Percentiles rank a stretch among this genome's conserved stretches.
Evolutionary conservation across 345 rosid species (phyloP).

Genomic region (Lepidium africanum): DNA sequence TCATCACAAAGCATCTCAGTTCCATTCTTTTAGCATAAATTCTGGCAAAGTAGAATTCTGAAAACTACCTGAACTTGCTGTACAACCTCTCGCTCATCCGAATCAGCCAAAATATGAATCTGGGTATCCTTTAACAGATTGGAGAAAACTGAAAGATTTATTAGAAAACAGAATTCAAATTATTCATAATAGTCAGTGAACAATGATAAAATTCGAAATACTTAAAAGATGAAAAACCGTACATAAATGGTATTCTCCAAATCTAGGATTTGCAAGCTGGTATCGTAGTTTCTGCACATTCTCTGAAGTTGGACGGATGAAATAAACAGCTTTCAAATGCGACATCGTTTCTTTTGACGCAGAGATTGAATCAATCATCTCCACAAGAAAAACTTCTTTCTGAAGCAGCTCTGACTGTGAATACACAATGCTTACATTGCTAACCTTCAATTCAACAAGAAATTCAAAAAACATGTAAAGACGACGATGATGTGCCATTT

Average conservation of each 20-base stretch:
- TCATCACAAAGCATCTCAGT: background rate
- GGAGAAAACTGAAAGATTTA: conserved; percentile 74
- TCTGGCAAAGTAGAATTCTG: background rate
- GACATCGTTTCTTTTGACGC: conserved; percentile 84
- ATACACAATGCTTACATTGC: conserved; percentile 82
- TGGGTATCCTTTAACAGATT: conserved; percentile 94
- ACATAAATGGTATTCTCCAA: conserved; percentile 92
- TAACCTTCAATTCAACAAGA: conserved; percentile 47
- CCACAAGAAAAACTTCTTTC: conserved; percentile 92
- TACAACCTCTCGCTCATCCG: conserved; percentile 94
- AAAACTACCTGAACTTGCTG: conserved; percentile 86
- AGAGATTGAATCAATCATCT: conserved; percentile 79
- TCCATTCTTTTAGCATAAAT: background rate
- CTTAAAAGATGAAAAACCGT: conserved; percentile 16
- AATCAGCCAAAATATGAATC: conserved; percentile 94
- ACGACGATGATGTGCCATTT: background rate
- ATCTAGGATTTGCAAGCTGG: conserved; percentile 78
- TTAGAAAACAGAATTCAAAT: background rate
- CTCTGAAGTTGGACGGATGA: conserved; percentile 80
- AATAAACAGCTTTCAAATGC: conserved; percentile 87
- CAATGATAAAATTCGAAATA: background rate
- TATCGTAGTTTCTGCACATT: conserved; percentile 78
- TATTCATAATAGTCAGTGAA: background rate
- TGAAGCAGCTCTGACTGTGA: conserved; percentile 94
- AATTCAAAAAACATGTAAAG: background rate